Conservation (phyloP, 768 basidiomycete genomes). For the Serendipita vermifera region DNA sequence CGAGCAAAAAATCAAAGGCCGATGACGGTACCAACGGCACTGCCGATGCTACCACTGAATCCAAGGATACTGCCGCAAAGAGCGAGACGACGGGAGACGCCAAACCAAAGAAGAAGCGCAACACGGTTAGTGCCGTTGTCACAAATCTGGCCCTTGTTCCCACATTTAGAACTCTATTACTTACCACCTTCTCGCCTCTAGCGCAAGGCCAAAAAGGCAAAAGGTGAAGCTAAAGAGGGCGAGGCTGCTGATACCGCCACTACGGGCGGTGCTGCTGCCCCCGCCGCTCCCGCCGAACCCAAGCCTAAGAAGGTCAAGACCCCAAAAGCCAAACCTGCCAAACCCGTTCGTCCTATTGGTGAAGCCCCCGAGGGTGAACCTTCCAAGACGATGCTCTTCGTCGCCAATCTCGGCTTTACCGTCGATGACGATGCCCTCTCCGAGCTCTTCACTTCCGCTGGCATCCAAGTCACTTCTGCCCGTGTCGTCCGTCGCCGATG, state of each 20-base stretch:
- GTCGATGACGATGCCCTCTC: constrained; percentile 75
- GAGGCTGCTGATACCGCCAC: constrained; percentile 28
- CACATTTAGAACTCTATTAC: constrained; percentile 10
- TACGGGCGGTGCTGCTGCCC: constrained; percentile 25
- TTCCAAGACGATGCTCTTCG: constrained; percentile 82
- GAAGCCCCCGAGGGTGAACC: constrained; percentile 80
- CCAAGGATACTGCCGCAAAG: constrained; percentile 35
- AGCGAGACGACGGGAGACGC: constrained; percentile 38
- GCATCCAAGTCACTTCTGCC: constrained; percentile 69
- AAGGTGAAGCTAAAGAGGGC: constrained; percentile 29
- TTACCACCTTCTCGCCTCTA: constrained; percentile 23
- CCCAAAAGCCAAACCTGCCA: constrained; percentile 45
- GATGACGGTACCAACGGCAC: constrained; percentile 82
- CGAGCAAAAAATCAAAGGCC: constrained; percentile 44
- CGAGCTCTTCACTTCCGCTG: constrained; percentile 75
- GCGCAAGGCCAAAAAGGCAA: constrained; percentile 34
- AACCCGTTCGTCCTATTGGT: constrained; percentile 54
- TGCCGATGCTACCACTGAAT: constrained; percentile 29
- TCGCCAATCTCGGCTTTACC: constrained; percentile 94
- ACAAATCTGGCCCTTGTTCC: not conserved
- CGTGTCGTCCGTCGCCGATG: constrained; percentile 79
- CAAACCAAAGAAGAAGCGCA: constrained; percentile 66
- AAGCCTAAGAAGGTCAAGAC: constrained; percentile 36
- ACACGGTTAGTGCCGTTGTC: constrained; percentile 10
- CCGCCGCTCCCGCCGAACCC: constrained; percentile 22